Evolutionary conservation across 208 protist genomes (phyloP).

Genomic region (Leishmania tropica): DNA sequence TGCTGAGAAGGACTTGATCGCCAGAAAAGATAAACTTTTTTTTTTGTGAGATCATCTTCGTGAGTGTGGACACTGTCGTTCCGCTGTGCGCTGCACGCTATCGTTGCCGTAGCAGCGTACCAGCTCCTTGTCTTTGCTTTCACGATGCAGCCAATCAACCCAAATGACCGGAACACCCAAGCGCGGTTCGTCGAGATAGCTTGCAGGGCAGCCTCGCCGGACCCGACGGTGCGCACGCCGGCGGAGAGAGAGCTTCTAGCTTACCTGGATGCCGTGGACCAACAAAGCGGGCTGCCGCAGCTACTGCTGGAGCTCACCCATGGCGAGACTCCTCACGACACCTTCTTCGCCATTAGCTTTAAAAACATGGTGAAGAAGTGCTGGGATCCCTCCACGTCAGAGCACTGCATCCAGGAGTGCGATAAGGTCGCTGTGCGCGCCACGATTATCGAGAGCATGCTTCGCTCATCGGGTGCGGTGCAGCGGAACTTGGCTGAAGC

Average conservation of each 20-base stretch:
- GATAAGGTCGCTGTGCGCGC: constrained; percentile 73
- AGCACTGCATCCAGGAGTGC: constrained; percentile 78
- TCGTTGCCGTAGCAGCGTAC: not conserved
- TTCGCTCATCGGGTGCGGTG: constrained; percentile 48
- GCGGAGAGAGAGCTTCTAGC: constrained; percentile 64
- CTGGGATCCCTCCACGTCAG: constrained; percentile 68
- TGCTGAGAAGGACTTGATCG: not conserved
- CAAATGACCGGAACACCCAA: constrained; percentile 40
- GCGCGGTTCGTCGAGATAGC: constrained; percentile 42
- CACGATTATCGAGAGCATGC: constrained; percentile 63
- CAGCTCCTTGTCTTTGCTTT: not conserved
- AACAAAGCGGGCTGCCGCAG: constrained; percentile 61
- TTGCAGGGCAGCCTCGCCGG: constrained; percentile 43
- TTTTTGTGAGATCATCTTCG: not conserved
- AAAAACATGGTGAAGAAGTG: constrained; percentile 90
- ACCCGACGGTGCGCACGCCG: constrained; percentile 45
- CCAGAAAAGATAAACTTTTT: not conserved
- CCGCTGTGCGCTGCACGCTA: not conserved
- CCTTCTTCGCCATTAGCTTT: constrained; percentile 81
- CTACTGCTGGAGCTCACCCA: constrained; percentile 62
- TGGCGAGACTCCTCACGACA: constrained; percentile 27
- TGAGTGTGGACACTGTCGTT: not conserved
- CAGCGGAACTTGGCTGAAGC: constrained; percentile 91
- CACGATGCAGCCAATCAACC: constrained; percentile 59
- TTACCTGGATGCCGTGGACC: constrained; percentile 67